Evolutionary conservation across 345 rosid species (phyloP).

Genomic region (Citrus mangshanensis): DNA sequence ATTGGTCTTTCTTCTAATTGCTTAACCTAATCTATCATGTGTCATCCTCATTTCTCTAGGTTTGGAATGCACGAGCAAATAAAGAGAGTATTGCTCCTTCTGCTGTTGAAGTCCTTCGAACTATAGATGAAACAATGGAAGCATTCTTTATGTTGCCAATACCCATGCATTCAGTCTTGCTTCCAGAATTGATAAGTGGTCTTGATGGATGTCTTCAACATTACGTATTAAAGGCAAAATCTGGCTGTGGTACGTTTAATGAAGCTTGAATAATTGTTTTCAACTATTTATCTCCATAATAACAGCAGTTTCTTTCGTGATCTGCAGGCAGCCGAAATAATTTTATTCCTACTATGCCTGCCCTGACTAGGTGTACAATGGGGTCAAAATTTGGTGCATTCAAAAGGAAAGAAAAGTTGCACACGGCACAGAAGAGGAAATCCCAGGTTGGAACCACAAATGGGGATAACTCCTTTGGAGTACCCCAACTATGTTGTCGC

Average conservation of each 20-base stretch:
- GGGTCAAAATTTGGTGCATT: conserved; percentile 75
- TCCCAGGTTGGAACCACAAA: conserved; percentile 49
- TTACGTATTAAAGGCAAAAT: conserved; percentile 70
- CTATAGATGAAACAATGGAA: conserved; percentile 83
- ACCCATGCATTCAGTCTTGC: conserved; percentile 70
- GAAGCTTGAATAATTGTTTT: conserved; percentile 2
- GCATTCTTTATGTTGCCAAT: conserved; percentile 92
- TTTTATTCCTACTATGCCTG: conserved; percentile 72
- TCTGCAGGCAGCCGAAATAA: conserved; percentile 60
- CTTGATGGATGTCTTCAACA: conserved; percentile 79
- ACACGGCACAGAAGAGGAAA: conserved; percentile 45
- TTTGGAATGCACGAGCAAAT: conserved; percentile 77
- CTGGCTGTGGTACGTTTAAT: conserved; percentile 76
- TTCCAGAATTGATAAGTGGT: conserved; percentile 71
- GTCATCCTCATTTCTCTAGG: conserved; percentile 36
- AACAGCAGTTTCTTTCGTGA: background rate
- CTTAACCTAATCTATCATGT: conserved; percentile 1
- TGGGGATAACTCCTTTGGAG: conserved; percentile 47
- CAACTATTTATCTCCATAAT: background rate
- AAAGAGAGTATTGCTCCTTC: conserved; percentile 79
- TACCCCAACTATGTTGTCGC: conserved; percentile 75
- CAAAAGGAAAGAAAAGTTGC: conserved; percentile 69
- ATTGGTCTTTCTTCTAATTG: background rate
- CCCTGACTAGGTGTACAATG: conserved; percentile 71
- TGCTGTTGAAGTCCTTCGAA: conserved; percentile 78